Conservation (phyloP, 2,329 filamentous ascomycete species). For the Nemania sp. region DNA sequence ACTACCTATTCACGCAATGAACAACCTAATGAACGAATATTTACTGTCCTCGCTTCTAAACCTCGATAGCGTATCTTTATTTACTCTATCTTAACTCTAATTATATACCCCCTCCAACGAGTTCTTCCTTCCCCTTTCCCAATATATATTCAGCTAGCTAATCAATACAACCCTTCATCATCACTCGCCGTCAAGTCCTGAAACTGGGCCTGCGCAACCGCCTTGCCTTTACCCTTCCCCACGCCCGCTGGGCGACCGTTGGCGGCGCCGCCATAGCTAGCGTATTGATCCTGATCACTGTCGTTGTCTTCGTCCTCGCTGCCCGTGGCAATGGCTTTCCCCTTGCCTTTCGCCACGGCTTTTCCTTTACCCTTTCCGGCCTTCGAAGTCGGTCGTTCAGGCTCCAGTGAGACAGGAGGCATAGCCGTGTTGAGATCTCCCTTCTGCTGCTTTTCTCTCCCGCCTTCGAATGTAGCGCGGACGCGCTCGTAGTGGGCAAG, state of each 20-base stretch:
- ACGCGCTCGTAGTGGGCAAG: conserved; percentile 88
- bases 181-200: conserved; percentile 58
- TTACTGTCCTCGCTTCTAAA: too few relatives aligned
- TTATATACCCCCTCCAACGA: background rate
- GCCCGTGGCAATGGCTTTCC: conserved; percentile 41
- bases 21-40: too few relatives aligned
- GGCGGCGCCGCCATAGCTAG: conserved; percentile 32
- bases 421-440: conserved; percentile 29
- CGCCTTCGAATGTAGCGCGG: conserved; percentile 77
- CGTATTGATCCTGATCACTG: conserved; percentile 35
- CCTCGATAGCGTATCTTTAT: too few relatives aligned
- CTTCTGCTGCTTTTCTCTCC: conserved; percentile 49
- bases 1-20: too few relatives aligned
- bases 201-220: conserved; percentile 52
- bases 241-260: conserved; percentile 37
- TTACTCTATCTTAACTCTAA: too few relatives aligned
- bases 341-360: conserved; percentile 44
- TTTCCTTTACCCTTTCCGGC: conserved; percentile 42
- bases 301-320: conserved; percentile 40
- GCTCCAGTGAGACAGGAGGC: conserved; percentile 23
- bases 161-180: conserved; percentile 60
- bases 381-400: conserved; percentile 17
- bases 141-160: conserved; percentile 40
- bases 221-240: conserved; percentile 63
- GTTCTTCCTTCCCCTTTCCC: background rate